Evolutionary conservation across 371 early-diverging fungal species (phyloP), one percentile per base, ranked within the genome.

Genomic region (Basidiobolus meristosporus): DNA sequence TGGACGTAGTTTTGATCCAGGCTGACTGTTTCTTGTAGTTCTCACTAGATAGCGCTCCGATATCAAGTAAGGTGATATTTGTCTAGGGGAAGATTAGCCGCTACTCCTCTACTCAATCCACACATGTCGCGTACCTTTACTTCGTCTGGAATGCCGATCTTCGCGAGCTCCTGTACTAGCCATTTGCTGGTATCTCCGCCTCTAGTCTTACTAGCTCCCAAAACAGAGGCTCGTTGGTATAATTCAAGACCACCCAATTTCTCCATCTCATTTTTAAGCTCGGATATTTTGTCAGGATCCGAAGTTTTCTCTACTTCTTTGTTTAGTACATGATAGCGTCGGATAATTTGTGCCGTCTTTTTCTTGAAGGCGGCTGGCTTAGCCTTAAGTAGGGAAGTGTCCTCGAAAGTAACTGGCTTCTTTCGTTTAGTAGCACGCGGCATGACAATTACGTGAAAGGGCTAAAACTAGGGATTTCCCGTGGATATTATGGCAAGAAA

Each of bases 111-210:
- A n/a, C n/a, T n/a, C n/a, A n/a, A n/a, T n/a, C n/a, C n/a, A n/a
- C n/a, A n/a, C n/a, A n/a, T n/a, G n/a, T n/a, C n/a, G n/a, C n/a
- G n/a, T n/a, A n/a, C n/a, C n/a, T n/a, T n/a, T n/a, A n/a, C n/a
- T n/a, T n/a, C n/a, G n/a, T n/a, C n/a, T n/a, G n/a, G n/a, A n/a
- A n/a, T n/a, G n/a, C n/a, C n/a, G n/a, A n/a, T n/a, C n/a, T n/a
- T n/a, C 35, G 5, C 12, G 31, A 12, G 39, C 9, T 2, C 47
- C 17, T 64, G 61, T 9, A 82, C 59, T 14, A 87, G 55, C 85
- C 85, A 90, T 41, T 80, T 76, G 21, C 82, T 78, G 0, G 83
- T 81, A 39, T 82, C 88, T 11, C 79, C 75, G 21, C 91, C 91
- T 33, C 80, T 69, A 23, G 57, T 45, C 54, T 80, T 80, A 52